Evolutionary conservation across 257 asterid species (phyloP).

Genomic region (Nicotiana tomentosiformis): DNA sequence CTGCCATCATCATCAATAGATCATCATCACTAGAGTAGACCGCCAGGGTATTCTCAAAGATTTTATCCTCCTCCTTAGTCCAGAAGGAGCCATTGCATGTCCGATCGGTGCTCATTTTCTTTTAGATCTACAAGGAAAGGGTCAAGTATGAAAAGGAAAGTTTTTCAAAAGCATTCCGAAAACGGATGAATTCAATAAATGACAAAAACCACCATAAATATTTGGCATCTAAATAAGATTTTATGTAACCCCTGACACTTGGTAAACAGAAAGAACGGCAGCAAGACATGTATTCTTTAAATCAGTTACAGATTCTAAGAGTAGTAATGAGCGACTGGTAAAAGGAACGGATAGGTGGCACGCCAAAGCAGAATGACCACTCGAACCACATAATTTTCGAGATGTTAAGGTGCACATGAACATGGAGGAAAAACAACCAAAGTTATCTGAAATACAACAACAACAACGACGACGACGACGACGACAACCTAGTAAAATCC

Average conservation of each 20-base stretch:
- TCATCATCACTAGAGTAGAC: slow-evolving; percentile 10
- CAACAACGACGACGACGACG: too few relatives aligned
- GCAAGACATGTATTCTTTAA: background rate
- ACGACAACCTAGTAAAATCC: too few relatives aligned
- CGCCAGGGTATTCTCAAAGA: slow-evolving; percentile 37
- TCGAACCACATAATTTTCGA: background rate
- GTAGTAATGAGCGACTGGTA: slow-evolving; percentile 1
- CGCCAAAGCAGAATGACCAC: slow-evolving; percentile 3
- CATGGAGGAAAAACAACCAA: background rate
- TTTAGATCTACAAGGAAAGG: slow-evolving; percentile 7
- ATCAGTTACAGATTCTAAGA: background rate
- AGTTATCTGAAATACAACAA: too few relatives aligned
- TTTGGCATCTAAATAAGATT: background rate
- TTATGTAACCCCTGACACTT: slow-evolving; percentile 14
- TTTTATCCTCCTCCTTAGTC: slow-evolving; percentile 39
- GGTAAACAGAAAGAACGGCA: background rate
- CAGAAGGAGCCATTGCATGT: slow-evolving; percentile 22
- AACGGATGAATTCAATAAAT: slow-evolving; percentile 4
- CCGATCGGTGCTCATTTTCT: slow-evolving; percentile 25
- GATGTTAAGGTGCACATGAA: background rate
- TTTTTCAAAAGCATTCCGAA: slow-evolving; percentile 7
- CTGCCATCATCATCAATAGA: slow-evolving; percentile 28
- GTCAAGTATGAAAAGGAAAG: slow-evolving; percentile 21
- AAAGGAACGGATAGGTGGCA: slow-evolving; percentile 6
- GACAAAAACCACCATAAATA: background rate